Conservation (phyloP, 371 early-diverging fungal genomes). For the Mucor piriformis region DNA sequence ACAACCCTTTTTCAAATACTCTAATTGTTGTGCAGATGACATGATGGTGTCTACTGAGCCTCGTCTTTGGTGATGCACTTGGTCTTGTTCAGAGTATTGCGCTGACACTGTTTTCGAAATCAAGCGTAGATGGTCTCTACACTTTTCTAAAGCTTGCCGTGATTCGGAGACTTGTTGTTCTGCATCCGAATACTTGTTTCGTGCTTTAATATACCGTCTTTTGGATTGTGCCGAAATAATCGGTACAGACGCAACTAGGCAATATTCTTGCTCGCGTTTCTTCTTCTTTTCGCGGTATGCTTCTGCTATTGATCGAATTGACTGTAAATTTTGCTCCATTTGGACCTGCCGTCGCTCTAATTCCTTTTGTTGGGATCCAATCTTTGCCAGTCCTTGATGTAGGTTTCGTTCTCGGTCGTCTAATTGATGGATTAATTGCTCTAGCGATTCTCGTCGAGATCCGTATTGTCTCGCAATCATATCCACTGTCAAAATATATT, state of each 20-base stretch:
- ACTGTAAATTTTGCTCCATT: constrained; percentile 13
- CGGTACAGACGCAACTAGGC: constrained; percentile 32
- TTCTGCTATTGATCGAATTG: constrained; percentile 20
- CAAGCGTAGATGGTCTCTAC: constrained; percentile 19
- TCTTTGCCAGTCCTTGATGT: constrained; percentile 14
- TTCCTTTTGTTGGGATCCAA: constrained; percentile 21
- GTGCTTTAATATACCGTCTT: constrained; percentile 39
- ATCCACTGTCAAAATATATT: constrained; percentile 4
- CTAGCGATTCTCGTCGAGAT: neutral
- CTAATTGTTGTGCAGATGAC: constrained; percentile 6
- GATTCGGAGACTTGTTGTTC: constrained; percentile 43
- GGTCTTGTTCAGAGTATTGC: constrained; percentile 21
- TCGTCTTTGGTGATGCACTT: constrained; percentile 10
- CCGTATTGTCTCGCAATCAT: constrained; percentile 7
- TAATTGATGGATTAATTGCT: constrained; percentile 12
- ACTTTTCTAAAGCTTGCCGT: constrained; percentile 30
- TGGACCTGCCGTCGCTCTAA: constrained; percentile 17
- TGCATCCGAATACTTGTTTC: constrained; percentile 34
- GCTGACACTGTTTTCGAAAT: constrained; percentile 15
- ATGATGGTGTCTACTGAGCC: constrained; percentile 15
- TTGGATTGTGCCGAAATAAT: constrained; percentile 32
- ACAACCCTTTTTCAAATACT: constrained; percentile 26
- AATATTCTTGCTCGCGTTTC: constrained; percentile 33
- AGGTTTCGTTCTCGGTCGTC: constrained; percentile 12
- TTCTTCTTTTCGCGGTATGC: constrained; percentile 28